A percentile compares a stretch with the other conserved stretches of the same genome.
phyloP scores from a whole-genome alignment of 2,329 filamentous ascomycete species.

The Apiospora aurea region DNA sequence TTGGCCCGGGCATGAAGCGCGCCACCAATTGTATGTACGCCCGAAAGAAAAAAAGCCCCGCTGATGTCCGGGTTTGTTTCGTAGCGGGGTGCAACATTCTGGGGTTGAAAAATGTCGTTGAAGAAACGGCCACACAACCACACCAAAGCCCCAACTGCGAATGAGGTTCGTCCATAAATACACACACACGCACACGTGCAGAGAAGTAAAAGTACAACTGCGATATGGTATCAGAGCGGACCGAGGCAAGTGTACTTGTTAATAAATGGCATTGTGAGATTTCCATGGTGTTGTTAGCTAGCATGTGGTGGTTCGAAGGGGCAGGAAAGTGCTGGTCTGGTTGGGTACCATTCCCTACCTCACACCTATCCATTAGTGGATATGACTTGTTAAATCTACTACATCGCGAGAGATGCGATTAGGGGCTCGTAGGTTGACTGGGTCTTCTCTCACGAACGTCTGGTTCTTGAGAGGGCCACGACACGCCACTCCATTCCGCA shows the following conservation, averaged over 20 bases:
- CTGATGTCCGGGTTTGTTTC: background rate
- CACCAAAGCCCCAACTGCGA: background rate
- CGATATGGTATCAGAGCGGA: background rate
- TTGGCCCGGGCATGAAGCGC: background rate
- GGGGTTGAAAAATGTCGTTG: slow-evolving; percentile 8
- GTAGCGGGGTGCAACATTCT: slow-evolving; percentile 4
- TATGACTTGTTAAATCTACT: background rate
- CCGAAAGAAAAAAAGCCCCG: background rate
- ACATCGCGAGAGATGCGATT: background rate
- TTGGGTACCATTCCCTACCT: slow-evolving; percentile 3
- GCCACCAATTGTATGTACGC: background rate
- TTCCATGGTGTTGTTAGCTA: background rate
- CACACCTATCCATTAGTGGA: background rate
- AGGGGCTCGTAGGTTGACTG: slow-evolving; percentile 1
- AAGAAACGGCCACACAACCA: background rate
- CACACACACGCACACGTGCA: background rate
- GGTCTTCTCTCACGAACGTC: background rate
- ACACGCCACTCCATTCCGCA: background rate
- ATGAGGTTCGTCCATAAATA: background rate
- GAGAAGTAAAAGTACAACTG: background rate
- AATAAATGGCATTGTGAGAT: slow-evolving; percentile 3
- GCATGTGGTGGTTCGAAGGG: background rate
- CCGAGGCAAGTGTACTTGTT: too few species aligned
- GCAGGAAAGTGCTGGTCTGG: background rate
- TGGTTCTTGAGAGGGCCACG: slow-evolving; percentile 12